These are phyloP conservation scores for Monilinia polystroma DNA, from an alignment of 2,329 filamentous ascomycete genomes.

Conservation along the genomic window DNA sequence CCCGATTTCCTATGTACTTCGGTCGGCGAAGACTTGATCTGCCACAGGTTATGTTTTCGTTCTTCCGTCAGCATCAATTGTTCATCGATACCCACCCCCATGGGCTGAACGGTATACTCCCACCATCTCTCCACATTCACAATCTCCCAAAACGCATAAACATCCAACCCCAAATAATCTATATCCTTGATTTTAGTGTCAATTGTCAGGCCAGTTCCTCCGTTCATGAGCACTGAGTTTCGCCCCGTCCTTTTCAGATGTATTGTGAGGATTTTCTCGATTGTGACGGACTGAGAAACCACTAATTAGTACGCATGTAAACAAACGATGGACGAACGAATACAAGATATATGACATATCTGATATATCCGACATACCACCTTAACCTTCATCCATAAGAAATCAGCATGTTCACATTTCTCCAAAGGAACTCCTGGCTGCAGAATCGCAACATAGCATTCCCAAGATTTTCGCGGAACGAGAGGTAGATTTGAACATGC, in stretches of 20 bases:
- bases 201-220: not conserved
- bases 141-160: slow-evolving; percentile 8
- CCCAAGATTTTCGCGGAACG: slow-evolving; percentile 6
- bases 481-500: slow-evolving; percentile 3
- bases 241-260: slow-evolving; percentile 4
- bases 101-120: slow-evolving; percentile 9
- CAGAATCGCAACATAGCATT: slow-evolving; percentile 11
- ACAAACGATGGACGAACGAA: not conserved
- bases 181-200: not conserved
- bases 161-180: not conserved
- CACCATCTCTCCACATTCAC: slow-evolving; percentile 10
- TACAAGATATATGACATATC: not conserved
- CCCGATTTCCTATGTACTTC: not conserved
- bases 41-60: too few relatives aligned
- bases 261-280: not conserved
- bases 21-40: too few relatives aligned
- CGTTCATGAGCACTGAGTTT: slow-evolving; percentile 7
- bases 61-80: too few relatives aligned
- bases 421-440: slow-evolving; percentile 1
- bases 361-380: not conserved
- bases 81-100: too few relatives aligned
- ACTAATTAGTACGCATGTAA: not conserved
- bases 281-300: not conserved
- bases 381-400: slow-evolving; percentile 6
- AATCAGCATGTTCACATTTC: slow-evolving; percentile 4